Percentiles rank a stretch among this genome's conserved stretches.
Conservation (phyloP, 495 filamentous ascomycete species). For the Trichoderma asperelloides region DNA sequence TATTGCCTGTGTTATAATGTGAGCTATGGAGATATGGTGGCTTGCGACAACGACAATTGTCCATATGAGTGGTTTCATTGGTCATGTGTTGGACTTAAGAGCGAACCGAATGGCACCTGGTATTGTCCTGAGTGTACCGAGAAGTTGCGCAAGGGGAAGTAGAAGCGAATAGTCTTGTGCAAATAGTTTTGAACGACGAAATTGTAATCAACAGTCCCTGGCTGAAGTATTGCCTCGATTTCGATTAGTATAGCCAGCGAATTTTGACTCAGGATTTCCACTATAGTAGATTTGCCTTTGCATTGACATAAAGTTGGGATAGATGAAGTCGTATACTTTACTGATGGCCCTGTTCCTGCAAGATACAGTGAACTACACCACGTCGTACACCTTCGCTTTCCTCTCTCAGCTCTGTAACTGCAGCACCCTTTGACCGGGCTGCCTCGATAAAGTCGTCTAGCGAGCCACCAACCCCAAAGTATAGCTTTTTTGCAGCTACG, state of each 20-base stretch:
- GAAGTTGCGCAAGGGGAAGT: constrained; percentile 28
- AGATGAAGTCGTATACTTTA: background rate
- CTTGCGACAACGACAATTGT: constrained; percentile 90
- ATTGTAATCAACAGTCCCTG: background rate
- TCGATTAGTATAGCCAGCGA: too few relatives aligned
- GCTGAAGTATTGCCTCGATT: background rate
- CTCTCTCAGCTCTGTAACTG: constrained; percentile 53
- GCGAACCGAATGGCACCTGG: constrained; percentile 87
- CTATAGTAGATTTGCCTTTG: background rate
- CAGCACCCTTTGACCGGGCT: constrained; percentile 44
- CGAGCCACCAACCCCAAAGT: constrained; percentile 93
- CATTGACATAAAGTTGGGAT: background rate
- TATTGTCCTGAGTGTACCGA: constrained; percentile 76
- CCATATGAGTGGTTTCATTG: constrained; percentile 98
- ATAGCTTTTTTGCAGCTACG: constrained; percentile 87
- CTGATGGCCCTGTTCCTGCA: constrained; percentile 12
- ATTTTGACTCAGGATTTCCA: too few relatives aligned
- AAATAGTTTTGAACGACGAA: background rate
- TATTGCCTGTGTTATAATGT: constrained; percentile 92
- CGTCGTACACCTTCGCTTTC: constrained; percentile 50
- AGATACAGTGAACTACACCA: constrained; percentile 38
- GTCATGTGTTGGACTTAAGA: constrained; percentile 82
- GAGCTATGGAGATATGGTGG: constrained; percentile 96
- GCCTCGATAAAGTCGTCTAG: constrained; percentile 76
- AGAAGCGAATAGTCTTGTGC: constrained; percentile 29